Base-by-base conservation (phyloP, 2,329 filamentous ascomycete species). In the Fonsecaea nubica region DNA sequence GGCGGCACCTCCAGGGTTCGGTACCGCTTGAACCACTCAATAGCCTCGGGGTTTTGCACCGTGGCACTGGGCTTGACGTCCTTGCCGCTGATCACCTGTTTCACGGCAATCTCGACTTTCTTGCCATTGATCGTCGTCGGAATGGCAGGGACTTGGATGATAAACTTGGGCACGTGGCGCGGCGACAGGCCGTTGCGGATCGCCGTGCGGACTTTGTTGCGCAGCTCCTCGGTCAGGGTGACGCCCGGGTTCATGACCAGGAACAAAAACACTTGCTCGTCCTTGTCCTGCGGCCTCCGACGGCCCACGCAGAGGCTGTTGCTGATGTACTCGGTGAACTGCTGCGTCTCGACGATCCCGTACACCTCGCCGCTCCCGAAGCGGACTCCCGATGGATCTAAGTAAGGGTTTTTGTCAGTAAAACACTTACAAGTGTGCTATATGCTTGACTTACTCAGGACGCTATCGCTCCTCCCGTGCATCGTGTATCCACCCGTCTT, bases 331-430 rank as follows among this genome's bases (percentile, higher is more conserved):
- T 42, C 38, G 35, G 35, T 36, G 35, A 36, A 36, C 6, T 50
- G 58, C 1, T 38, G 18, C 8, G 53, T 45, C 52, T 64, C 90
- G 4, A 93, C 77, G 0, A 93, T 89, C 13, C 84, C 85, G 76
- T 95, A 95, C 35, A 95, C 90, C 77, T 95, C 92, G 0, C 90
- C 88, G 4, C 87, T 90, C 0, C 92, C 92, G 73, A 95, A 95
- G 0, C 92, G 84, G 12, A 95, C 88, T 0, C 92, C 92, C 4
- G 85, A 88, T 0, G 92, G 92, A 74, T 94, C 94, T 59, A 95
- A 79, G 1, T 12, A 12, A 4, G 10, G 35, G 25, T 1, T 25
- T 36, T 12, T 1, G 35, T 36, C 35, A 36, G 10, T 12, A 36
- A 36, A 7, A 36, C 35, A 36, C 10, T 25, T 25, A 25, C 25